Percentiles rank a stretch among this genome's conserved stretches.
These are phyloP conservation scores for Zygosaccharomyces siamensis DNA, from an alignment of 805 yeast species.

Conservation along the genomic window DNA sequence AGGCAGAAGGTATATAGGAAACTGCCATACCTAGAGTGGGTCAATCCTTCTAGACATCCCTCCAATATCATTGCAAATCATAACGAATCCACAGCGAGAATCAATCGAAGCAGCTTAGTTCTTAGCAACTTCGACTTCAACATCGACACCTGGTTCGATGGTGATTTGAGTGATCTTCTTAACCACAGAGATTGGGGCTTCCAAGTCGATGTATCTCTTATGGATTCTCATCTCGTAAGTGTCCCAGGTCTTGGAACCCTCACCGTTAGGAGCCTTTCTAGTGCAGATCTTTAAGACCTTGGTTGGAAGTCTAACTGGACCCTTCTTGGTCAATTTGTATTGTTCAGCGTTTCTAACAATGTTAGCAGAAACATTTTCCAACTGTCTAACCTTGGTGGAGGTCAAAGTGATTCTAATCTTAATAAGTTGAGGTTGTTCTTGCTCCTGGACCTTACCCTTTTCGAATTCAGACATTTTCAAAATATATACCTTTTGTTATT, in stretches of 20 bases:
- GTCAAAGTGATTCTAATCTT: constrained; percentile 99
- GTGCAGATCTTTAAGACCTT: constrained; percentile 96
- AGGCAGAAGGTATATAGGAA: constrained; percentile 37
- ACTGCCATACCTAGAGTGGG: constrained; percentile 40
- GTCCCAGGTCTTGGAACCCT: constrained; percentile 99
- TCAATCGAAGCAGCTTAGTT: constrained; percentile 9
- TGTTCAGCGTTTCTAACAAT: constrained; percentile 82
- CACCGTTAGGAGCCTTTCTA: constrained; percentile 99
- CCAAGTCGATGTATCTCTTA: constrained; percentile 98
- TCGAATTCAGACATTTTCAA: constrained; percentile 69
- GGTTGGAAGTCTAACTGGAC: constrained; percentile 99
- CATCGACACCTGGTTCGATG: constrained; percentile 99
- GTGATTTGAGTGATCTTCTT: constrained; percentile 96
- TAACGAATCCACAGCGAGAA: not conserved
- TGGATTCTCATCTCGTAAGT: constrained; percentile 99
- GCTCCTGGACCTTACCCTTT: constrained; percentile 83
- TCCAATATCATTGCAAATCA: constrained; percentile 3
- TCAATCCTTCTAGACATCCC: constrained; percentile 10
- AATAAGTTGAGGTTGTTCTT: constrained; percentile 77
- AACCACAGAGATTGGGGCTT: constrained; percentile 90
- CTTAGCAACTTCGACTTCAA: constrained; percentile 79
- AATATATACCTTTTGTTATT: constrained; percentile 41
- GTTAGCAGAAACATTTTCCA: constrained; percentile 93
- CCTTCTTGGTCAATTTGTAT: constrained; percentile 85
- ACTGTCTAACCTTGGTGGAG: constrained; percentile 97